phyloP scores from a whole-genome alignment of 768 basidiomycete species.

The Leccinum obscurum region DNA sequence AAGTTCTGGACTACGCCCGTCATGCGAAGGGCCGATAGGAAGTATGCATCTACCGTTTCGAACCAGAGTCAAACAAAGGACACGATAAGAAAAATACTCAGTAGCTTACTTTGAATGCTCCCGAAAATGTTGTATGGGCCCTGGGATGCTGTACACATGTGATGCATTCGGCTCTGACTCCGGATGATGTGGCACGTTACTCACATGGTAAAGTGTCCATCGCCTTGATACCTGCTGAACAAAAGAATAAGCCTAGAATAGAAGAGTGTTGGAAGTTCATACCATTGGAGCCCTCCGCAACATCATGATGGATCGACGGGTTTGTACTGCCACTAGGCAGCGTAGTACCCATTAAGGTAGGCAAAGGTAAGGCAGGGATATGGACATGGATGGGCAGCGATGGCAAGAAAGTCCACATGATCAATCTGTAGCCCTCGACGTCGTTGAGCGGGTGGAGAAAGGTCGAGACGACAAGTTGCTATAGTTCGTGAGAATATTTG shows the following conservation, averaged over 20 bases:
- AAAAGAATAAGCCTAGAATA: neutral
- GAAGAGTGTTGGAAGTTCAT: neutral
- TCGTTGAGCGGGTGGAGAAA: neutral
- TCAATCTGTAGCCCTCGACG: neutral
- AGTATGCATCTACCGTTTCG: neutral
- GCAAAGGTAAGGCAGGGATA: neutral
- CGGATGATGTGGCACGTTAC: neutral
- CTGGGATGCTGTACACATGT: neutral
- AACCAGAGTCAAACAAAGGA: neutral
- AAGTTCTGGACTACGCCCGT: neutral
- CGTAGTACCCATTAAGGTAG: neutral
- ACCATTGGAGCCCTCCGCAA: neutral
- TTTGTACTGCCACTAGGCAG: neutral
- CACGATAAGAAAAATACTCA: neutral
- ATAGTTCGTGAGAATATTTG: neutral
- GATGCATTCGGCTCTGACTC: neutral
- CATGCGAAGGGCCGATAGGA: neutral
- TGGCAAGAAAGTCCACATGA: neutral
- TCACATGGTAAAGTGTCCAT: neutral
- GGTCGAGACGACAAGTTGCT: neutral
- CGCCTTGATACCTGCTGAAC: neutral
- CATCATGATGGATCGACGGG: neutral
- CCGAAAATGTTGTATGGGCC: neutral
- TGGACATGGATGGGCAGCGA: neutral
- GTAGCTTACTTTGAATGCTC: conserved; percentile 2